Conservation (phyloP, 2,329 filamentous ascomycete genomes). For the Talaromyces sp. region DNA sequence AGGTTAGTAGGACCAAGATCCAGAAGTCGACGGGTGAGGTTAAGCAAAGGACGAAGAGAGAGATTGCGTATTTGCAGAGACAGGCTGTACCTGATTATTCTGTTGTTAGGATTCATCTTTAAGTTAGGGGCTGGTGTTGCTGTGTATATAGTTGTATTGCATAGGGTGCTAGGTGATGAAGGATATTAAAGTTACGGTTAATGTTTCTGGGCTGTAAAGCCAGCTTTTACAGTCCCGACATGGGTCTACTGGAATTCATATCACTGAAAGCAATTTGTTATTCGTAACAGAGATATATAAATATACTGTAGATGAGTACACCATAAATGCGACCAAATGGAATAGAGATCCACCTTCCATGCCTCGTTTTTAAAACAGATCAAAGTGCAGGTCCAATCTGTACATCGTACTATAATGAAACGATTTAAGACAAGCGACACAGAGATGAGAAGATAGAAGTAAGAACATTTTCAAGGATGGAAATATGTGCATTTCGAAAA, state of each 20-base stretch:
- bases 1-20: constrained; percentile 45
- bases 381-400: neutral
- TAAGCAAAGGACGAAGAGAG: constrained; percentile 64
- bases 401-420: neutral
- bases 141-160: constrained; percentile 17
- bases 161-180: neutral
- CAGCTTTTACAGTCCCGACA: neutral
- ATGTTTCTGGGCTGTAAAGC: neutral
- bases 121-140: constrained; percentile 27
- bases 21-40: constrained; percentile 68
- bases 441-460: neutral
- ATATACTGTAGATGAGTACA: constrained; percentile 2
- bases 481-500: constrained; percentile 1
- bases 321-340: constrained; percentile 1
- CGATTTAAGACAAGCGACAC: neutral
- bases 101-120: constrained; percentile 71
- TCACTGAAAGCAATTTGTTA: neutral
- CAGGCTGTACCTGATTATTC: constrained; percentile 80
- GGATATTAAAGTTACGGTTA: neutral
- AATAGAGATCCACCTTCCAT: neutral
- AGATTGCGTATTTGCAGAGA: constrained; percentile 73
- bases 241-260: neutral
- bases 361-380: neutral
- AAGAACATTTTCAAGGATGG: neutral
- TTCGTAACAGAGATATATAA: neutral